Evolutionary conservation across 2,329 filamentous ascomycete species (phyloP).

Genomic region (Samsoniella hepiali): DNA sequence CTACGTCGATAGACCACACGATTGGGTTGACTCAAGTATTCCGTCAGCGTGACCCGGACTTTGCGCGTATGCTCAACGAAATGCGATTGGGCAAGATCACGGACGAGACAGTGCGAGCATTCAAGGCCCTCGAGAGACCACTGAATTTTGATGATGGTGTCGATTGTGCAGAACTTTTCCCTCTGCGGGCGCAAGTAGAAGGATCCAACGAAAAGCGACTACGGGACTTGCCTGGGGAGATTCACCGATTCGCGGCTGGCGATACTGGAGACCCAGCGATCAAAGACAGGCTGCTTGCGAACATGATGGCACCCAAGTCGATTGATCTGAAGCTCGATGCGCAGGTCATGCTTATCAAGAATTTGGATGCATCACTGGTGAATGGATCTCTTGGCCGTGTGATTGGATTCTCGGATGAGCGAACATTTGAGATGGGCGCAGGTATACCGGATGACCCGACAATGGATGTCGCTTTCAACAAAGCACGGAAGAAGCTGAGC

Average conservation of each 20-base stretch:
- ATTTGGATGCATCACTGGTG: conserved; percentile 88
- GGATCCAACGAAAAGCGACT: conserved; percentile 76
- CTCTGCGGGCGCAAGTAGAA: conserved; percentile 87
- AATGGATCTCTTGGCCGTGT: conserved; percentile 93
- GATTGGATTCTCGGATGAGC: conserved; percentile 41
- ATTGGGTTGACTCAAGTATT: conserved; percentile 95
- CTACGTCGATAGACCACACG: conserved; percentile 88
- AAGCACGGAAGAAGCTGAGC: conserved; percentile 56
- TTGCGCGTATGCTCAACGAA: conserved; percentile 94
- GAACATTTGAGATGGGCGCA: conserved; percentile 35
- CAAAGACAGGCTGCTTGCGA: conserved; percentile 74
- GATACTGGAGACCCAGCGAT: conserved; percentile 71
- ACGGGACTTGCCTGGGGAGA: conserved; percentile 64
- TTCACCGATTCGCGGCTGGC: conserved; percentile 65
- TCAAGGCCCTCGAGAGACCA: conserved; percentile 68
- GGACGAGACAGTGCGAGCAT: conserved; percentile 70
- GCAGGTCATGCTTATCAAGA: conserved; percentile 99
- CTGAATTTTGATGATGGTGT: conserved; percentile 72
- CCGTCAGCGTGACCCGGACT: conserved; percentile 84
- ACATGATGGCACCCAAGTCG: conserved; percentile 86
- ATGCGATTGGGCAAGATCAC: conserved; percentile 87
- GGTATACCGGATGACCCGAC: conserved; percentile 45
- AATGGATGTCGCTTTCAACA: conserved; percentile 41
- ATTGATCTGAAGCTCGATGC: conserved; percentile 86
- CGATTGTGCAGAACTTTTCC: conserved; percentile 78